Evolutionary conservation across 305 asterid genomes (phyloP).

Genomic region (Plantago lanceolata): DNA sequence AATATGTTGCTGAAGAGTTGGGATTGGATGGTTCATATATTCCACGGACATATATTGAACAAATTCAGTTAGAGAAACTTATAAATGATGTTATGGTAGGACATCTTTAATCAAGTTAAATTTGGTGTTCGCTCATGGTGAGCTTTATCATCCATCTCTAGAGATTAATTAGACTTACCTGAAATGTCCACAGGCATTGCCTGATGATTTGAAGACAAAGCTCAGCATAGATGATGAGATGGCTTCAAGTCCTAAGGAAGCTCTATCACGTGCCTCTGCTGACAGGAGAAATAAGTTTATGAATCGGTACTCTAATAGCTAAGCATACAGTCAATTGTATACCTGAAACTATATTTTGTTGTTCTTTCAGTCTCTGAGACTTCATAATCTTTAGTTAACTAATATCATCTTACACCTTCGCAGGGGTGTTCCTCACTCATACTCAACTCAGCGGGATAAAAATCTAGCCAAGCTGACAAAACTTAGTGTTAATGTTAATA

Average conservation of each 20-base stretch:
- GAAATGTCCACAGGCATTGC: constrained; percentile 57
- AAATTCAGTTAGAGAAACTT: constrained; percentile 93
- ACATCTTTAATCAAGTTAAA: constrained; percentile 12
- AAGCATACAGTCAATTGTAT: neutral
- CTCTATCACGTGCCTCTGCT: constrained; percentile 87
- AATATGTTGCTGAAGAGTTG: constrained; percentile 67
- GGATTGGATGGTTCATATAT: constrained; percentile 87
- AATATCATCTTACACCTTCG: constrained; percentile 20
- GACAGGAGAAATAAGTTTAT: constrained; percentile 88
- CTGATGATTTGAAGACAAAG: constrained; percentile 89
- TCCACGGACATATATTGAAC: constrained; percentile 94
- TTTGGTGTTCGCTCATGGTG: constrained; percentile 9
- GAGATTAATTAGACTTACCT: constrained; percentile 26
- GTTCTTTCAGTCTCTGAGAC: neutral
- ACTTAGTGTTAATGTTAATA: constrained; percentile 76
- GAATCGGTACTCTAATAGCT: constrained; percentile 52
- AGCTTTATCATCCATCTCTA: constrained; percentile 24
- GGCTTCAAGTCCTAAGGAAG: constrained; percentile 95
- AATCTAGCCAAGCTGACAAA: constrained; percentile 66
- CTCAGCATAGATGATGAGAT: constrained; percentile 91
- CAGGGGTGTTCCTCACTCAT: constrained; percentile 79
- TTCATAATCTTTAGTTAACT: constrained; percentile 19
- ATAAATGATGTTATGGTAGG: constrained; percentile 89
- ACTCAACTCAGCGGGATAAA: constrained; percentile 71
- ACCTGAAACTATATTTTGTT: neutral